Evolutionary conservation across 805 yeast genomes (phyloP).

Genomic region (Pichia phayaonensis): DNA sequence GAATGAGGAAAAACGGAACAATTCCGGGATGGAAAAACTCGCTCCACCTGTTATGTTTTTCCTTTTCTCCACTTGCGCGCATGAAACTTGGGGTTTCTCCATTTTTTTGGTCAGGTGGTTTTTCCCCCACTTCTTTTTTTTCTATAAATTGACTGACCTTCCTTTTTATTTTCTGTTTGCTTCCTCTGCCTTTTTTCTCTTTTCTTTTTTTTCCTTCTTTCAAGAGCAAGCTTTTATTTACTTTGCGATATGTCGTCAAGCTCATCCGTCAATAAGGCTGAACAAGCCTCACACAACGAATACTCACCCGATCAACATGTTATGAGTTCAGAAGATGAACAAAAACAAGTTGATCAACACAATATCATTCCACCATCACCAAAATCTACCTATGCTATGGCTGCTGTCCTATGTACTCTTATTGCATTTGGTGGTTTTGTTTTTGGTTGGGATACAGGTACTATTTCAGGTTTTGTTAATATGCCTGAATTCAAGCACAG

Average conservation of each 20-base stretch:
- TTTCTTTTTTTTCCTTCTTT: background rate
- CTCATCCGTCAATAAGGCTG: conserved; percentile 4
- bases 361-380: conserved; percentile 19
- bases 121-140: background rate
- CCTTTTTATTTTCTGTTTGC: background rate
- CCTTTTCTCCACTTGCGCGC: background rate
- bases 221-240: background rate
- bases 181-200: background rate
- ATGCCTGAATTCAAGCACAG: conserved; percentile 48
- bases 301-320: background rate
- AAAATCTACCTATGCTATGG: conserved; percentile 19
- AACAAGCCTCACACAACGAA: background rate
- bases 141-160: background rate
- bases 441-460: conserved; percentile 76
- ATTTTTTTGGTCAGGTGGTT: background rate
- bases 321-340: background rate
- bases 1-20: background rate
- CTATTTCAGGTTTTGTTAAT: conserved; percentile 64
- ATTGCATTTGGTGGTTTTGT: conserved; percentile 74
- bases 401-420: conserved; percentile 36
- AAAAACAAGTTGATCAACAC: conserved; percentile 12
- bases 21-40: background rate
- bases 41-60: background rate
- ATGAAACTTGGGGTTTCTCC: background rate
- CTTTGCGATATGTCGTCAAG: conserved; percentile 6